Evolutionary conservation across 169 alveolate species (phyloP).

Genomic region (Babesia bovis): DNA sequence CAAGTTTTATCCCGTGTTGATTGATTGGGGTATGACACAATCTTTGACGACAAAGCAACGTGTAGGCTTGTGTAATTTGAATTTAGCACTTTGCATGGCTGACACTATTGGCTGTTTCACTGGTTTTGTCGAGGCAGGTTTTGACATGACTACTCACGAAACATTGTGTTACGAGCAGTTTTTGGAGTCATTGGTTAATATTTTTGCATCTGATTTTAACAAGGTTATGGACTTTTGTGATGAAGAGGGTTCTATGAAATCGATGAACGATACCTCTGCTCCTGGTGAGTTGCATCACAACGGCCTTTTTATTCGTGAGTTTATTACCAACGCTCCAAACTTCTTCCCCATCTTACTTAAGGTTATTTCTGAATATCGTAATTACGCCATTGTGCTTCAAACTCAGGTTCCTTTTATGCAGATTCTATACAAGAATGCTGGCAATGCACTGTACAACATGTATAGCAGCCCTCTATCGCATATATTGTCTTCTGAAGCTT

Average conservation of each 20-base stretch:
- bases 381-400: slow-evolving; percentile 26
- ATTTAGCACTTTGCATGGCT: slow-evolving; percentile 26
- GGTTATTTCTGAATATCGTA: slow-evolving; percentile 61
- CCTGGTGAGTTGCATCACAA: slow-evolving; percentile 22
- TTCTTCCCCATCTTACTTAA: slow-evolving; percentile 51
- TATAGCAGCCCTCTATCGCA: slow-evolving; percentile 41
- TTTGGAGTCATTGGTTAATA: slow-evolving; percentile 38
- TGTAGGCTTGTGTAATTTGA: slow-evolving; percentile 39
- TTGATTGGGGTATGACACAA: slow-evolving; percentile 67
- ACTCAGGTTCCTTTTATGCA: slow-evolving; percentile 54
- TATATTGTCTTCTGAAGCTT: slow-evolving; percentile 1
- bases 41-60: slow-evolving; percentile 37
- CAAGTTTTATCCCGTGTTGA: slow-evolving; percentile 51
- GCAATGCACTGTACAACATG: slow-evolving; percentile 28
- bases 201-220: slow-evolving; percentile 44
- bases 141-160: slow-evolving; percentile 9
- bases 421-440: slow-evolving; percentile 49
- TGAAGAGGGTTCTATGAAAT: not conserved
- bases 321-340: slow-evolving; percentile 59
- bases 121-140: slow-evolving; percentile 57
- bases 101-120: slow-evolving; percentile 54
- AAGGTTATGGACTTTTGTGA: slow-evolving; percentile 28
- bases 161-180: slow-evolving; percentile 51
- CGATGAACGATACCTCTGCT: not conserved
- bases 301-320: slow-evolving; percentile 34